phyloP scores from a whole-genome alignment of 164 flowering plant genomes.

The Tinospora cordifolia region DNA sequence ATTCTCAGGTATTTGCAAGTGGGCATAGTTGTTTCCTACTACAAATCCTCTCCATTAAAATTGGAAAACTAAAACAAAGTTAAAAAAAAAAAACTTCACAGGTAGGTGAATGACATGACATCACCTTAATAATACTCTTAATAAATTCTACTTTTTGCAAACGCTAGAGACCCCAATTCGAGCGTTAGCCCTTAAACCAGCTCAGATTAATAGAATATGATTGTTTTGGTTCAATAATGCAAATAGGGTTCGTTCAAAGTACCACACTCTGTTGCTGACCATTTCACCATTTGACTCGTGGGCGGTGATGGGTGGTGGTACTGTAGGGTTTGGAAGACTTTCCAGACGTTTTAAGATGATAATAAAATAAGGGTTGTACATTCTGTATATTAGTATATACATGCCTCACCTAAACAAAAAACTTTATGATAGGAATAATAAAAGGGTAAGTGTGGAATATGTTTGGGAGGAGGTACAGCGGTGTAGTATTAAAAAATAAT shows the following conservation, averaged over 20 bases:
- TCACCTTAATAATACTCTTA: not conserved
- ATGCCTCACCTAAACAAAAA: not conserved
- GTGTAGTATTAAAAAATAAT: too few species aligned
- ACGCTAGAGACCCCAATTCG: not conserved
- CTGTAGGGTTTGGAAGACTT: not conserved
- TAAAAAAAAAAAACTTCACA: not conserved
- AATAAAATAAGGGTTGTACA: not conserved
- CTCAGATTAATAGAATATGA: not conserved
- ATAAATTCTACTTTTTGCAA: not conserved
- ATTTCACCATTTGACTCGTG: not conserved
- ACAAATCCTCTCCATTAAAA: not conserved
- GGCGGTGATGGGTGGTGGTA: too few species aligned
- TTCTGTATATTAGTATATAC: slow-evolving; percentile 2
- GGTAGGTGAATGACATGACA: not conserved
- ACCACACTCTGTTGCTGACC: not conserved
- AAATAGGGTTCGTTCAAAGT: not conserved
- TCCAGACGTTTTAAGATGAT: not conserved
- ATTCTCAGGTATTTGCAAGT: not conserved
- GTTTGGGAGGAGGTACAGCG: not conserved
- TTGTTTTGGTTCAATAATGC: not conserved
- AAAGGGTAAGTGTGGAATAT: not conserved
- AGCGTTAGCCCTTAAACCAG: not conserved
- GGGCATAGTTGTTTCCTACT: not conserved
- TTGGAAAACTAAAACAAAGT: not conserved
- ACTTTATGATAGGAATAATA: not conserved